Evolutionary conservation across 1,284 basidiomycete genomes (phyloP).

Genomic region (Ceratobasidium sp.): DNA sequence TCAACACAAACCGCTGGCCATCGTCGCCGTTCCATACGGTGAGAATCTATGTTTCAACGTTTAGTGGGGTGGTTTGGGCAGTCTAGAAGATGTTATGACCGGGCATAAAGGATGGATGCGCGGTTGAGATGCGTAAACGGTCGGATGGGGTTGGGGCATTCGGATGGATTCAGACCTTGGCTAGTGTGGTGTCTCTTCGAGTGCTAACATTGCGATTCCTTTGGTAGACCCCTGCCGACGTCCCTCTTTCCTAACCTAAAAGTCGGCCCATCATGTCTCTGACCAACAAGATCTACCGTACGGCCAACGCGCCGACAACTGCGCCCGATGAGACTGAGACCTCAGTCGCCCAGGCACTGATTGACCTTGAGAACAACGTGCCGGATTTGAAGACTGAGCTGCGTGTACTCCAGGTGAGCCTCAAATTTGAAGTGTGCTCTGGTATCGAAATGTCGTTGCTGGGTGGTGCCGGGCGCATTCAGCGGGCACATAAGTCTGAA

Average conservation of each 20-base stretch:
- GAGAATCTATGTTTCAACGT: conserved; percentile 36
- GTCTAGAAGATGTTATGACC: neutral
- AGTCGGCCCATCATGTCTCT: conserved; percentile 35
- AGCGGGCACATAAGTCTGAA: neutral
- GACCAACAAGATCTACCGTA: conserved; percentile 88
- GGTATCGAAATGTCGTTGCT: neutral
- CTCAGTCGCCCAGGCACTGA: conserved; percentile 93
- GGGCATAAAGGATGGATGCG: neutral
- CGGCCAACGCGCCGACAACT: conserved; percentile 93
- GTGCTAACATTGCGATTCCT: neutral
- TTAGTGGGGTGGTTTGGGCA: neutral
- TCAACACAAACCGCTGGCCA: conserved; percentile 35
- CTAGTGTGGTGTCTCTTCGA: neutral
- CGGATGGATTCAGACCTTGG: conserved; percentile 21
- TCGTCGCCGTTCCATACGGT: conserved; percentile 41
- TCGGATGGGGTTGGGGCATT: conserved; percentile 17
- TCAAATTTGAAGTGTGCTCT: neutral
- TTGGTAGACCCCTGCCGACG: conserved; percentile 12
- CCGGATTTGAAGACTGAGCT: conserved; percentile 98
- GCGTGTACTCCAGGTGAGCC: conserved; percentile 79
- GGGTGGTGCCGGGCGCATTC: neutral
- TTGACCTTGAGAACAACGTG: conserved; percentile 98
- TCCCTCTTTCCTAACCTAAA: conserved; percentile 21
- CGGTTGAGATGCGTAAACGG: neutral
- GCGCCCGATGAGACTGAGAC: conserved; percentile 94